phyloP scores from a whole-genome alignment of 176 grass and related monocot species.

The Carex littledalei region DNA sequence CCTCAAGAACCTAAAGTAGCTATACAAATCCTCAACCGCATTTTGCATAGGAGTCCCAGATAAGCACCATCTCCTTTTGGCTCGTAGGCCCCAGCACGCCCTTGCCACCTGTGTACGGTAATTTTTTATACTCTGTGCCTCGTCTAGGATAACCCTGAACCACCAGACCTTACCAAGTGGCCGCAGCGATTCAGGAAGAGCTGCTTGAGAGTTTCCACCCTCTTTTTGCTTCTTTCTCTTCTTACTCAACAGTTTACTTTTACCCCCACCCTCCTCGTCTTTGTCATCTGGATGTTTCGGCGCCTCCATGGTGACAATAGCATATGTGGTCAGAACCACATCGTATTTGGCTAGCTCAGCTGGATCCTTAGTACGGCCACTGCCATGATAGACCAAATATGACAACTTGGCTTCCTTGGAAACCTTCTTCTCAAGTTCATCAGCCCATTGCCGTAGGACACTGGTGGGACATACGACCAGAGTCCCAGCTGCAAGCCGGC shows the following conservation, averaged over 20 bases:
- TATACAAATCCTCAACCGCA: constrained; percentile 92
- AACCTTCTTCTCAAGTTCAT: constrained; percentile 88
- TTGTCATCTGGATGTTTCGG: constrained; percentile 87
- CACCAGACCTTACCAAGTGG: constrained; percentile 91
- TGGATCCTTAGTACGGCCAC: constrained; percentile 82
- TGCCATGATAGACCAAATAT: constrained; percentile 89
- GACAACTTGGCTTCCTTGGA: constrained; percentile 74
- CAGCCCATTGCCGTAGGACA: constrained; percentile 94
- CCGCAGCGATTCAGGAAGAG: constrained; percentile 40
- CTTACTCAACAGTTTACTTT: constrained; percentile 60
- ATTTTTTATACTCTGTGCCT: constrained; percentile 99
- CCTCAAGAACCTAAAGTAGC: constrained; percentile 96
- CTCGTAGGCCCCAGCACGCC: constrained; percentile 90
- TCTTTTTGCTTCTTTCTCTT: constrained; percentile 74
- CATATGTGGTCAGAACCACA: constrained; percentile 97
- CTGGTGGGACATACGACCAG: constrained; percentile 99
- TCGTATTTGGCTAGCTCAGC: constrained; percentile 82
- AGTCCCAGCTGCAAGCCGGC: constrained; percentile 87
- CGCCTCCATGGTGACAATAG: constrained; percentile 97
- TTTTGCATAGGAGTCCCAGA: constrained; percentile 99
- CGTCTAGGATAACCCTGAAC: constrained; percentile 98
- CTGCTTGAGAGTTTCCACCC: constrained; percentile 27
- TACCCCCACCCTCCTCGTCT: constrained; percentile 73
- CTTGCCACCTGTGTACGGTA: constrained; percentile 91
- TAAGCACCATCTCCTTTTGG: constrained; percentile 99